These are phyloP conservation scores for Flaveria bidentis DNA, from an alignment of 129 eudicot genomes.

Conservation along the genomic window DNA sequence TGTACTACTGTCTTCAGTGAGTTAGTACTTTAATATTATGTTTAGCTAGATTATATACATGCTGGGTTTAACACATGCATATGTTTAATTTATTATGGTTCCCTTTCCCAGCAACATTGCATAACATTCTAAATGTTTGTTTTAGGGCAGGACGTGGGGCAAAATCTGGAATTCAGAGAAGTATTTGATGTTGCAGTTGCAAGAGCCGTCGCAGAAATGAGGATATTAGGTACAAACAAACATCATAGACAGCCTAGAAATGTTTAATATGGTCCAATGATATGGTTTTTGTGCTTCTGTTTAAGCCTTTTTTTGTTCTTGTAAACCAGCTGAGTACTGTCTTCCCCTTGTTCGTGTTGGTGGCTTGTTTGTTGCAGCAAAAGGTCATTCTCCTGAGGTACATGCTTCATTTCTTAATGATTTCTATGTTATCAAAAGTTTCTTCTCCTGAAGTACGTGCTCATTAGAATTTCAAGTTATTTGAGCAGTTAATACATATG, in stretches of 20 bases:
- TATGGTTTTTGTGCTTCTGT: slow-evolving; percentile 8
- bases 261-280: slow-evolving; percentile 6
- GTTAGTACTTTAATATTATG: slow-evolving; percentile 10
- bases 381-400: slow-evolving; percentile 97
- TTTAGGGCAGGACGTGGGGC: slow-evolving; percentile 83
- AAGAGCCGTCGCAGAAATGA: slow-evolving; percentile 96
- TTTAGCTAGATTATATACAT: background rate
- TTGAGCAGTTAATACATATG: background rate
- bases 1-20: background rate
- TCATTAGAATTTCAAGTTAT: slow-evolving; percentile 20
- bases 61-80: slow-evolving; percentile 6
- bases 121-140: slow-evolving; percentile 33
- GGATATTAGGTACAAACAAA: slow-evolving; percentile 63
- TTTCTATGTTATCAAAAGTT: background rate
- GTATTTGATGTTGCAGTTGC: slow-evolving; percentile 89
- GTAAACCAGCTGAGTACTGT: slow-evolving; percentile 80
- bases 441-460: background rate
- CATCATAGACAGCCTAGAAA: slow-evolving; percentile 1
- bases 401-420: background rate
- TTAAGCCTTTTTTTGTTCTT: slow-evolving; percentile 20
- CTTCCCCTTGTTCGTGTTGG: slow-evolving; percentile 95
- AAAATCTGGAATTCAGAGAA: slow-evolving; percentile 67
- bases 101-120: slow-evolving; percentile 11
- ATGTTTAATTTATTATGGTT: slow-evolving; percentile 13
- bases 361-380: slow-evolving; percentile 95